phyloP scores from a whole-genome alignment of 1,284 basidiomycete genomes.

The Apiotrichum sp. region DNA sequence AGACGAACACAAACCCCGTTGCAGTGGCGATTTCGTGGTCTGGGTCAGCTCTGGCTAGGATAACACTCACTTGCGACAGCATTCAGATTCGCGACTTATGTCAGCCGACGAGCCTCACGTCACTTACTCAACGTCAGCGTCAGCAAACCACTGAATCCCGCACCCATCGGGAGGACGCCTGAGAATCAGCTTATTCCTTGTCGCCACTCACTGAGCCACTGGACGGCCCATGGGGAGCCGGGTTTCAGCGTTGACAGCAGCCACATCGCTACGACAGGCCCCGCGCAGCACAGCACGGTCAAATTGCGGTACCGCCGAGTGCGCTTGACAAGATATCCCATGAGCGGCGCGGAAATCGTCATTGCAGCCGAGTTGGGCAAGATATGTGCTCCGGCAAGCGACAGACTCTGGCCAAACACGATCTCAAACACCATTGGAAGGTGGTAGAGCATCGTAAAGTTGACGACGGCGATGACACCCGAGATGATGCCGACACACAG shows the following conservation, averaged over 20 bases:
- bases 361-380: conserved; percentile 55
- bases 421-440: conserved; percentile 84
- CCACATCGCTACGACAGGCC: conserved; percentile 26
- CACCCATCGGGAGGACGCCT: conserved; percentile 26
- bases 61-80: conserved; percentile 18
- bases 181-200: background rate
- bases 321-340: conserved; percentile 20
- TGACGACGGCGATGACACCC: conserved; percentile 57
- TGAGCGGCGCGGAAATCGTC: conserved; percentile 23
- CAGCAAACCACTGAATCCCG: conserved; percentile 24
- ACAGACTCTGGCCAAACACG: conserved; percentile 68
- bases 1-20: conserved; percentile 27
- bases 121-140: conserved; percentile 22
- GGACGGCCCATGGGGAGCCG: conserved; percentile 10
- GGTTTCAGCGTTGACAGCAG: conserved; percentile 14
- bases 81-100: conserved; percentile 24
- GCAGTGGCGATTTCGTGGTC: conserved; percentile 23
- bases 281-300: conserved; percentile 19
- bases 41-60: background rate
- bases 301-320: conserved; percentile 25
- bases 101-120: background rate
- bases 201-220: conserved; percentile 17
- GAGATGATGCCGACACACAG: conserved; percentile 71
- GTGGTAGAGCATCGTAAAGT: conserved; percentile 81
- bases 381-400: conserved; percentile 71